Evolutionary conservation across 768 basidiomycete species (phyloP).

Genomic region (Tulasnella sp.): DNA sequence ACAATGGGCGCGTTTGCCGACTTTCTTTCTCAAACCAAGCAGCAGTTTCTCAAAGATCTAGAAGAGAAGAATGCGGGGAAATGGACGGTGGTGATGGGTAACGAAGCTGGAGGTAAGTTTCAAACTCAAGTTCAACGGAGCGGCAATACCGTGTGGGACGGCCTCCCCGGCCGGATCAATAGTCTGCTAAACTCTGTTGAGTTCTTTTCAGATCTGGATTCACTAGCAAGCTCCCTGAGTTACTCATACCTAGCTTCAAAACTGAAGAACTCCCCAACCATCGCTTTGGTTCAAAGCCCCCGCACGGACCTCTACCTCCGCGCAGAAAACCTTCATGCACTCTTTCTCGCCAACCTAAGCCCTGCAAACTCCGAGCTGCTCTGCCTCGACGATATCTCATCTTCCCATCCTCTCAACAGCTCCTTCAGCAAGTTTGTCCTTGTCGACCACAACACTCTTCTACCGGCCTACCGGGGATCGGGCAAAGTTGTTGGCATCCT

Average conservation of each 20-base stretch:
- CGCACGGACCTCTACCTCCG: constrained; percentile 67
- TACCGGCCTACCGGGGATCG: constrained; percentile 34
- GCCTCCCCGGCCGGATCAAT: not conserved
- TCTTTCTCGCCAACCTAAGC: constrained; percentile 50
- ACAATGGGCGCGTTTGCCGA: constrained; percentile 28
- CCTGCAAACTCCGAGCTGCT: constrained; percentile 51
- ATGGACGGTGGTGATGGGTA: constrained; percentile 90
- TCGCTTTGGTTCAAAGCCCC: constrained; percentile 67
- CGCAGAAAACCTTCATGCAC: constrained; percentile 76
- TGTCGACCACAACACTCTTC: constrained; percentile 86
- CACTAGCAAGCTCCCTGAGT: constrained; percentile 76
- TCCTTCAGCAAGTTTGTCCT: constrained; percentile 56
- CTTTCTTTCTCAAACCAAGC: constrained; percentile 45
- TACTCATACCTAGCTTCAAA: constrained; percentile 69
- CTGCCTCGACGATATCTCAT: constrained; percentile 55
- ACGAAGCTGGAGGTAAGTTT: constrained; percentile 83
- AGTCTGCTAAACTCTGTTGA: not conserved
- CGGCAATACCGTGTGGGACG: too few relatives aligned
- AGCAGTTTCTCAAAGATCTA: constrained; percentile 53
- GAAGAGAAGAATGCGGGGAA: constrained; percentile 40
- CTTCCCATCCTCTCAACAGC: constrained; percentile 32
- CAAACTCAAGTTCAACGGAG: not conserved
- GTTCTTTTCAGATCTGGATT: constrained; percentile 48
- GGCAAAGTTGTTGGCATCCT: constrained; percentile 62
- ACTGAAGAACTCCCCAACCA: constrained; percentile 43